Percentiles rank a stretch among this genome's conserved stretches.
These are phyloP conservation scores for Sugiyamaella japonica DNA, from an alignment of 1,139 yeast genomes.

Conservation along the genomic window DNA sequence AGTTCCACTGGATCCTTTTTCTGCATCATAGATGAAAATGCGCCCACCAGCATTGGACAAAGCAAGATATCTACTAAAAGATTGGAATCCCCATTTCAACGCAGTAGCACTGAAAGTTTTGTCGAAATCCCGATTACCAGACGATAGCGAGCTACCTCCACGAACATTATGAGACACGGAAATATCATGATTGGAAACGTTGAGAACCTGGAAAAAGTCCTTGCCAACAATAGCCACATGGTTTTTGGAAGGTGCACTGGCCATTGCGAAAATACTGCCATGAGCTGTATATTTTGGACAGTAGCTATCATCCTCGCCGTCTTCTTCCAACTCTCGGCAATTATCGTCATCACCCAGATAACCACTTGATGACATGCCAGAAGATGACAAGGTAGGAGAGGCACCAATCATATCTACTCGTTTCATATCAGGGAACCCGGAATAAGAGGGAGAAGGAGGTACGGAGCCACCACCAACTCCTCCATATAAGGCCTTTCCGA, in stretches of 20 bases:
- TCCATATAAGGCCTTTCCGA: conserved; percentile 38
- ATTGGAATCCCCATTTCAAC: conserved; percentile 42
- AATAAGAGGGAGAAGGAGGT: conserved; percentile 11
- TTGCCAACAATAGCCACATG: conserved; percentile 39
- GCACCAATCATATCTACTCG: conserved; percentile 22
- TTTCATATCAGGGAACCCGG: conserved; percentile 4
- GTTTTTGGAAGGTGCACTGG: conserved; percentile 32
- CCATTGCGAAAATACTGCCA: conserved; percentile 37
- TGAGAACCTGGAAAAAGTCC: conserved; percentile 28
- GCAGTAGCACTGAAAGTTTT: conserved; percentile 39
- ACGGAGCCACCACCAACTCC: conserved; percentile 16
- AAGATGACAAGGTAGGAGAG: conserved; percentile 7
- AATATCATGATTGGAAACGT: conserved; percentile 18
- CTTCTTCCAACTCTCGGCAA: background rate
- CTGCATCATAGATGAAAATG: conserved; percentile 49
- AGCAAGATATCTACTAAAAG: conserved; percentile 33
- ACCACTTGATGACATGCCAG: background rate
- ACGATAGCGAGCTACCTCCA: conserved; percentile 26
- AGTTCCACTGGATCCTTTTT: conserved; percentile 39
- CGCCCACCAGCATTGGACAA: conserved; percentile 36
- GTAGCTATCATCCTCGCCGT: conserved; percentile 1
- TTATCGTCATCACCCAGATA: conserved; percentile 1
- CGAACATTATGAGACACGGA: conserved; percentile 12
- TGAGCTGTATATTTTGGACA: conserved; percentile 27
- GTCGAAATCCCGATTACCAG: conserved; percentile 31